Percentiles rank a stretch among this genome's conserved stretches.
Conservation (phyloP, 495 filamentous ascomycete genomes). For the Tetracladium marchalianum region DNA sequence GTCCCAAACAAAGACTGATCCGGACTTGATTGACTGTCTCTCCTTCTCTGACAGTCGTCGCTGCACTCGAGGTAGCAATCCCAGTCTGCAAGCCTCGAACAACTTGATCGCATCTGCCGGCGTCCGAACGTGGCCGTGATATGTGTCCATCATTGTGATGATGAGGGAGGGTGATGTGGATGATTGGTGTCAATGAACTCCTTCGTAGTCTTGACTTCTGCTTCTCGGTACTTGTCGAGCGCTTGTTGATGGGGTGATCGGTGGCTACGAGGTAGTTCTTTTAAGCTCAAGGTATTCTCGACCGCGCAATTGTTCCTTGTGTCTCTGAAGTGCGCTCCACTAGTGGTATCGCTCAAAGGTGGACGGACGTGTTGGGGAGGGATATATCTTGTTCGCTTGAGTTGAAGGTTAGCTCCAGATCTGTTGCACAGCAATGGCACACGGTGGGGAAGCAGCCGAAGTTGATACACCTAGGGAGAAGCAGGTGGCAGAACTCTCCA, state of each 20-base stretch:
- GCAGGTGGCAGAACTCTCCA: constrained; percentile 19
- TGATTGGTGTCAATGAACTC: too few relatives aligned
- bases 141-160: constrained; percentile 73
- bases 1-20: constrained; percentile 98
- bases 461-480: constrained; percentile 18
- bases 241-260: too few relatives aligned
- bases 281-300: too few relatives aligned
- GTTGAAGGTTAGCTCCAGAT: constrained; percentile 16
- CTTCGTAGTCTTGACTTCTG: too few relatives aligned
- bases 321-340: too few relatives aligned
- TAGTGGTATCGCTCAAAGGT: too few relatives aligned
- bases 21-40: constrained; percentile 84
- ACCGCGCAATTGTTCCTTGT: too few relatives aligned
- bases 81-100: constrained; percentile 91
- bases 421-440: constrained; percentile 10
- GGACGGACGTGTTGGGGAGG: too few relatives aligned
- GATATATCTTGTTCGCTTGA: constrained; percentile 13
- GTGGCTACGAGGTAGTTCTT: too few relatives aligned
- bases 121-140: constrained; percentile 83
- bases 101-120: constrained; percentile 93
- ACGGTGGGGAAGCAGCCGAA: constrained; percentile 10
- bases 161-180: background rate
- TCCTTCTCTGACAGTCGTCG: constrained; percentile 93
- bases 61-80: constrained; percentile 85
- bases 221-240: too few relatives aligned